Conservation (phyloP, 768 basidiomycete genomes). For the Gymnopilus dilepis region DNA sequence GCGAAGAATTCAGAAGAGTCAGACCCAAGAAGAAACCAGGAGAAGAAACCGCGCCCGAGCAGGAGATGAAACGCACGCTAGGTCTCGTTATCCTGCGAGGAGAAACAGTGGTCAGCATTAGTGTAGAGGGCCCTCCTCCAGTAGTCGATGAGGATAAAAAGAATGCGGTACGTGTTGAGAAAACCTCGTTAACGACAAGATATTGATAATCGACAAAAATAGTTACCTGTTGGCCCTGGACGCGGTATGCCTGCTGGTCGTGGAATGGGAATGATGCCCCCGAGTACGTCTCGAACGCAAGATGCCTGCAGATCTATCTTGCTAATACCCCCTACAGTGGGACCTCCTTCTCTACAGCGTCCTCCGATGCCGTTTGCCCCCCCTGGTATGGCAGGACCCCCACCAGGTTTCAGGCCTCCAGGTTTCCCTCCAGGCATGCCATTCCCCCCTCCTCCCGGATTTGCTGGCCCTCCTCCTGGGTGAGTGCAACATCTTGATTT, state of each 20-base stretch:
- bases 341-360: slow-evolving; percentile 62
- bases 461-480: slow-evolving; percentile 86
- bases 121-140: slow-evolving; percentile 95
- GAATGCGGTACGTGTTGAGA: slow-evolving; percentile 62
- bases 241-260: slow-evolving; percentile 96
- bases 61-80: slow-evolving; percentile 95
- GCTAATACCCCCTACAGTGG: slow-evolving; percentile 48
- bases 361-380: slow-evolving; percentile 72
- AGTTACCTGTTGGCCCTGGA: slow-evolving; percentile 91
- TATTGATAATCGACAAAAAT: slow-evolving; percentile 11
- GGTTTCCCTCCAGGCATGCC: slow-evolving; percentile 85
- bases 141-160: slow-evolving; percentile 90
- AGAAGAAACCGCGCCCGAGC: slow-evolving; percentile 76
- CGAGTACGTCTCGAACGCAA: slow-evolving; percentile 54
- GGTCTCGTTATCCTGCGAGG: slow-evolving; percentile 97
- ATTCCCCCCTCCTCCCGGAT: slow-evolving; percentile 82
- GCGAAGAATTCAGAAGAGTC: slow-evolving; percentile 95
- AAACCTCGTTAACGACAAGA: slow-evolving; percentile 4
- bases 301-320: slow-evolving; percentile 6
- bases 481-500: slow-evolving; percentile 39
- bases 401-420: slow-evolving; percentile 84
- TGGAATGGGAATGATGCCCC: slow-evolving; percentile 95
- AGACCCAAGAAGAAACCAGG: slow-evolving; percentile 91
- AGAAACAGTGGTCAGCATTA: slow-evolving; percentile 94
- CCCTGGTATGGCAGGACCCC: slow-evolving; percentile 86